These are phyloP conservation scores for Alternaria postmessia DNA, from an alignment of 2,329 filamentous ascomycete genomes.

Conservation along the genomic window DNA sequence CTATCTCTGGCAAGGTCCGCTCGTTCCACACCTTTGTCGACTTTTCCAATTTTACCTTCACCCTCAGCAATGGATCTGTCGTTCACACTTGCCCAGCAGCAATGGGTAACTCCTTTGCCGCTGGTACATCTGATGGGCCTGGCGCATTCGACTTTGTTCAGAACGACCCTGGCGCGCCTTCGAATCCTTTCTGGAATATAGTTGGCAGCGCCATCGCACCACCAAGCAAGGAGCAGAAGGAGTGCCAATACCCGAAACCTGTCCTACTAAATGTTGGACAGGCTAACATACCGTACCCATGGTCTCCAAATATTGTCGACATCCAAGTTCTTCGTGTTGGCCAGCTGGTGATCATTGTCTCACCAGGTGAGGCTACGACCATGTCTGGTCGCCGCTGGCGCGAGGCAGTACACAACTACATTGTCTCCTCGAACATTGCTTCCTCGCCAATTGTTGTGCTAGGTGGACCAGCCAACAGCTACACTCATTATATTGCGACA, in stretches of 20 bases:
- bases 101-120: constrained; percentile 90
- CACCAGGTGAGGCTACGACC: constrained; percentile 87
- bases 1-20: constrained; percentile 72
- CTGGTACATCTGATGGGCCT: constrained; percentile 89
- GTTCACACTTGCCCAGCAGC: constrained; percentile 85
- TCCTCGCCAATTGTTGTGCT: constrained; percentile 72
- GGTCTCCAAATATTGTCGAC: constrained; percentile 92
- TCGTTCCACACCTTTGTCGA: constrained; percentile 87
- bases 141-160: constrained; percentile 95
- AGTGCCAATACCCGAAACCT: constrained; percentile 82
- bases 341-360: constrained; percentile 82
- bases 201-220: constrained; percentile 76
- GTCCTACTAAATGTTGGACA: constrained; percentile 90
- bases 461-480: constrained; percentile 88
- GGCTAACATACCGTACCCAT: constrained; percentile 78
- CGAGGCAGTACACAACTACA: constrained; percentile 44
- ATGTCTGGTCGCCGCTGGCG: constrained; percentile 93
- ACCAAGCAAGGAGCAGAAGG: constrained; percentile 73
- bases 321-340: constrained; percentile 86
- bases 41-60: constrained; percentile 78
- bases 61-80: constrained; percentile 73
- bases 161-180: constrained; percentile 76
- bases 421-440: constrained; percentile 31
- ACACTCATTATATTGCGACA: constrained; percentile 83
- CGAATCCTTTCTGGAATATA: constrained; percentile 81